Conservation (phyloP, 805 yeast genomes). For the Ogataea sp. region DNA sequence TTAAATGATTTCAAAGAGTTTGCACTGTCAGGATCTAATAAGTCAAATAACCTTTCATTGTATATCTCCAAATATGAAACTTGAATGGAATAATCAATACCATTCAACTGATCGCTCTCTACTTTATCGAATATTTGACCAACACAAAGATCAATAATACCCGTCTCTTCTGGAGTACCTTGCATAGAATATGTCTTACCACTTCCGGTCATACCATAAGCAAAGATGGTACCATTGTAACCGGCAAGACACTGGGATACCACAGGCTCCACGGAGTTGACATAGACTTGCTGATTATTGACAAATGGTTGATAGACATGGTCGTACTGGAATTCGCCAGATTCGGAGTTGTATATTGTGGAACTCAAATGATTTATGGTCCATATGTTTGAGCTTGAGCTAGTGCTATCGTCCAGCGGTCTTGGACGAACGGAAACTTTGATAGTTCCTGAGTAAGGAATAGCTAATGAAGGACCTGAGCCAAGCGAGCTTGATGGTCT, state of each 20-base stretch:
- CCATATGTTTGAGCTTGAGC: constrained; percentile 40
- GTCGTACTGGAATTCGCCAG: constrained; percentile 69
- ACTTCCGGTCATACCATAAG: constrained; percentile 92
- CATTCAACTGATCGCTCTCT: constrained; percentile 18
- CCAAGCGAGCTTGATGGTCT: constrained; percentile 16
- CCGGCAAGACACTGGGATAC: constrained; percentile 58
- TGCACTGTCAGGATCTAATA: constrained; percentile 38
- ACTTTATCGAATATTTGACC: constrained; percentile 48
- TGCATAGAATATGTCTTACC: constrained; percentile 88
- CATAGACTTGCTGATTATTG: constrained; percentile 56
- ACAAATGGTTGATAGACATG: constrained; percentile 58
- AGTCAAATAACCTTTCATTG: constrained; percentile 79
- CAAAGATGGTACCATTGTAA: constrained; percentile 82
- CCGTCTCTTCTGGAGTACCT: constrained; percentile 55
- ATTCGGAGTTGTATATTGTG: constrained; percentile 39
- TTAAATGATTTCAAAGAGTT: constrained; percentile 9
- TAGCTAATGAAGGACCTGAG: constrained; percentile 2
- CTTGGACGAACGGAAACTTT: constrained; percentile 73
- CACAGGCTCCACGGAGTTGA: constrained; percentile 41
- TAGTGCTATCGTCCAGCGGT: constrained; percentile 40
- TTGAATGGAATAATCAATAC: constrained; percentile 37
- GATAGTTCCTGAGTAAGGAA: constrained; percentile 59
- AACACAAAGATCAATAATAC: constrained; percentile 65
- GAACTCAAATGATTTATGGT: constrained; percentile 29
- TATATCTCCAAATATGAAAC: constrained; percentile 81